These are phyloP conservation scores for Phytophthora pluvialis DNA, from an alignment of 352 stramenopile genomes.

Conservation along the genomic window DNA sequence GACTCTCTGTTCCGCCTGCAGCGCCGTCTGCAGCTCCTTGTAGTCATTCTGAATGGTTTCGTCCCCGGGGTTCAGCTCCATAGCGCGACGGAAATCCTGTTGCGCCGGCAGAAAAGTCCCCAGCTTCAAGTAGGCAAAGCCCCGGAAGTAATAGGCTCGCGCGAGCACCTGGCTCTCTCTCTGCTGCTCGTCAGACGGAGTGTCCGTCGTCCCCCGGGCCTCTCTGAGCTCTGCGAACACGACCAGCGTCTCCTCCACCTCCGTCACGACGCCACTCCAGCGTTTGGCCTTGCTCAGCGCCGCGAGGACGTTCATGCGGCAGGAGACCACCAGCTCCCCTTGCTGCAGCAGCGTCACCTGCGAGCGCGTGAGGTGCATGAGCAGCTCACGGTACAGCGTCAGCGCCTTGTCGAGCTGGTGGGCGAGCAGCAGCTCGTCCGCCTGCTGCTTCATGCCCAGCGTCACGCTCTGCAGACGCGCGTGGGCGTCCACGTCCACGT, in stretches of 20 bases:
- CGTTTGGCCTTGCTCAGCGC: conserved; percentile 64
- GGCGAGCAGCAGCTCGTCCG: conserved; percentile 64
- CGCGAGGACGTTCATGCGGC: conserved; percentile 70
- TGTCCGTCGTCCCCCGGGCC: conserved; percentile 32
- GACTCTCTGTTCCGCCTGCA: conserved; percentile 56
- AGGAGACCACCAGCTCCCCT: conserved; percentile 68
- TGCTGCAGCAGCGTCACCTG: conserved; percentile 65
- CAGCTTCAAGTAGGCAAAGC: conserved; percentile 59
- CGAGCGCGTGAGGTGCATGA: conserved; percentile 75
- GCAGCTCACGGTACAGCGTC: conserved; percentile 67
- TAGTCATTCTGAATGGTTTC: conserved; percentile 59
- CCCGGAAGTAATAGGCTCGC: conserved; percentile 68
- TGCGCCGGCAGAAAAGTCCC: conserved; percentile 47
- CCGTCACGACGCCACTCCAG: conserved; percentile 53
- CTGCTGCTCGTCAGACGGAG: conserved; percentile 11
- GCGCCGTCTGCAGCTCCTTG: conserved; percentile 49
- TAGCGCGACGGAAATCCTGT: conserved; percentile 55
- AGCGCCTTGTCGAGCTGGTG: conserved; percentile 62
- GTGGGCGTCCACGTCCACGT: conserved; percentile 59
- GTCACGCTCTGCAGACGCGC: conserved; percentile 45
- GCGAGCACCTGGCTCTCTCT: conserved; percentile 44
- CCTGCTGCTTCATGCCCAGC: conserved; percentile 66
- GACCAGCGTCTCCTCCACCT: conserved; percentile 52
- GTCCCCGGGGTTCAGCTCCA: conserved; percentile 60
- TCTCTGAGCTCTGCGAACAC: conserved; percentile 55